Percentiles rank a stretch among this genome's conserved stretches.
Conservation (phyloP, 257 asterid species). For the Penstemon eatonii region DNA sequence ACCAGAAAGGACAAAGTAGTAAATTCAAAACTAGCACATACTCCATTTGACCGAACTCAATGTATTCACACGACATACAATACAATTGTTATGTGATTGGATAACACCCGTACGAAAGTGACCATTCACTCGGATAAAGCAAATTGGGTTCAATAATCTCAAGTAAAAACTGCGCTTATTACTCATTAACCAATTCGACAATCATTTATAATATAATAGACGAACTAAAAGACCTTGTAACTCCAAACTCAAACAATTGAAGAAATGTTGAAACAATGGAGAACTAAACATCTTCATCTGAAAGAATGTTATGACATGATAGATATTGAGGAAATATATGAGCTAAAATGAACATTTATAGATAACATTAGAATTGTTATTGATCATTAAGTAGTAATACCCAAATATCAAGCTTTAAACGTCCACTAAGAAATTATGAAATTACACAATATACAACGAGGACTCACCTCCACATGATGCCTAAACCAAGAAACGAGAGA, state of each 20-base stretch:
- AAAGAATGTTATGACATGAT: too few species aligned
- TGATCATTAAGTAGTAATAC: slow-evolving; percentile 1
- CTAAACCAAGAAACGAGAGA: slow-evolving; percentile 35
- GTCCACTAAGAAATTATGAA: slow-evolving; percentile 27
- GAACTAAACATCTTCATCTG: too few species aligned
- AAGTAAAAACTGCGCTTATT: too few species aligned
- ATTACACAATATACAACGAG: slow-evolving; percentile 37
- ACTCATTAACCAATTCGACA: neutral
- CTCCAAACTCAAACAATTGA: neutral
- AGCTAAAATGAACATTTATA: neutral
- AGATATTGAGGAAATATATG: neutral
- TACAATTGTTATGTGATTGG: too few species aligned
- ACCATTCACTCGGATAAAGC: too few species aligned
- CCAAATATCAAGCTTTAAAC: slow-evolving; percentile 6
- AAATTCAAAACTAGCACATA: too few species aligned
- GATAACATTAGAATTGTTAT: slow-evolving; percentile 23
- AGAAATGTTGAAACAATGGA: neutral
- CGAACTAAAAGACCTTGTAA: neutral
- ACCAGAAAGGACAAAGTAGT: too few species aligned
- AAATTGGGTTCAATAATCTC: too few species aligned
- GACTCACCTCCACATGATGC: slow-evolving; percentile 13
- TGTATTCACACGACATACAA: too few species aligned
- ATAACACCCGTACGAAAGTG: too few species aligned
- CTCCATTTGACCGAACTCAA: too few species aligned
- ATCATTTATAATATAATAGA: too few species aligned